phyloP scores from a whole-genome alignment of 2,329 filamentous ascomycete species.

The Xylaria sp. region DNA sequence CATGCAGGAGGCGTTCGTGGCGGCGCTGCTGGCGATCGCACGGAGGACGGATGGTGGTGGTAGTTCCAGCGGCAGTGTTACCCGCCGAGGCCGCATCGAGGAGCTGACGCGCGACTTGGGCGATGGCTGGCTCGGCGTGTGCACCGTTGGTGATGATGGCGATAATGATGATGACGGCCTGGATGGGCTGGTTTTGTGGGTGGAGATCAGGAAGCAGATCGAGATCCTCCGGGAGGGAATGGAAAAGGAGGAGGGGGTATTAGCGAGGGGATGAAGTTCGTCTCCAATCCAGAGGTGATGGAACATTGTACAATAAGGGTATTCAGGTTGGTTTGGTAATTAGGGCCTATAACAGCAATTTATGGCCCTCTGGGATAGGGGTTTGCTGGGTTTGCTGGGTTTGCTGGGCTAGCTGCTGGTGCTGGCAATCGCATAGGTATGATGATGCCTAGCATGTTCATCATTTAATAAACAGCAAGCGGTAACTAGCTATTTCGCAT shows the following conservation, averaged over 20 bases:
- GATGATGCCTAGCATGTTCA: no score
- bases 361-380: no score
- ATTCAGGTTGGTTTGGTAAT: no score
- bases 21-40: conserved; percentile 62
- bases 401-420: no score
- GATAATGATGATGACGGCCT: conserved; percentile 44
- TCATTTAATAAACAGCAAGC: no score
- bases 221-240: conserved; percentile 63
- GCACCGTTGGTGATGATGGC: conserved; percentile 10
- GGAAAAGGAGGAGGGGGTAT: conserved; percentile 38
- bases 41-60: conserved; percentile 26
- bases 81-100: no score
- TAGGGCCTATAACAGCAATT: no score
- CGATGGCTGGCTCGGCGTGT: conserved; percentile 44
- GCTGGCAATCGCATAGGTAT: no score
- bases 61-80: conserved; percentile 18
- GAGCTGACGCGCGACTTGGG: conserved; percentile 37
- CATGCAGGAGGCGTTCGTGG: conserved; percentile 70
- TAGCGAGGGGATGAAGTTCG: not conserved
- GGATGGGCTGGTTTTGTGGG: conserved; percentile 58
- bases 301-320: no score
- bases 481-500: no score
- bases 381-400: no score
- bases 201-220: conserved; percentile 66
- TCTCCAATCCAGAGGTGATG: not conserved